Evolutionary conservation across 176 grass and related monocot species (phyloP).

Genomic region (Lolium multiflorum): DNA sequence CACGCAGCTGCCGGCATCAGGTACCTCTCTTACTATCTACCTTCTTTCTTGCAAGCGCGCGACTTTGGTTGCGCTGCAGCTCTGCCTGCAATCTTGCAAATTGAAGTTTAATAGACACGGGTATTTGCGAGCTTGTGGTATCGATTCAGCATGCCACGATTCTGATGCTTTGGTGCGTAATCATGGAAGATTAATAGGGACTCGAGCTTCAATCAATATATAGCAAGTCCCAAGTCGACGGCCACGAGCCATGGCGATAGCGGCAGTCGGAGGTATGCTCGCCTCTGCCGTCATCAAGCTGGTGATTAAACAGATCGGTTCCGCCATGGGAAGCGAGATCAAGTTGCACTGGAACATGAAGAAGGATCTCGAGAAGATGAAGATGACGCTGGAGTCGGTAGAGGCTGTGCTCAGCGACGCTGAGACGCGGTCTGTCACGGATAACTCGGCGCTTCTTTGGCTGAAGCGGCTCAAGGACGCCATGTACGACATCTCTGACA

Average conservation of each 20-base stretch:
- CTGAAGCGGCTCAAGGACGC: not conserved
- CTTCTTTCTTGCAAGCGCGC: no score
- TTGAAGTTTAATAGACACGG: no score
- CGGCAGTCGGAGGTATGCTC: not conserved
- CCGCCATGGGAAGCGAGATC: not conserved
- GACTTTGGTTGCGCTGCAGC: no score
- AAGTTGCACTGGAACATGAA: not conserved
- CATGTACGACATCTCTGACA: not conserved
- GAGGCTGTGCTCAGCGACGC: not conserved
- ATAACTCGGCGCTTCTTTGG: not conserved
- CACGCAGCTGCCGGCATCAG: no score
- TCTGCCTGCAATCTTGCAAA: no score
- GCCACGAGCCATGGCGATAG: not conserved
- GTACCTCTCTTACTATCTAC: no score
- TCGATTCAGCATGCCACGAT: no score
- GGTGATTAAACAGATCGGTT: not conserved
- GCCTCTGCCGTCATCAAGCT: conserved; percentile 1
- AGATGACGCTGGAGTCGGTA: not conserved
- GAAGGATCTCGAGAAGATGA: not conserved
- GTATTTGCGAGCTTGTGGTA: no score
- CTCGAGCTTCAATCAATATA: no score
- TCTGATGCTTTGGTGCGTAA: no score
- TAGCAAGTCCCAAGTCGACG: no score
- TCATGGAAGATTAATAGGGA: no score
- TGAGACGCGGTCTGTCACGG: not conserved